Evolutionary conservation across 202 grass and related monocot genomes (phyloP), one percentile per base, ranked within the genome.

Genomic region (Musa balbisiana): DNA sequence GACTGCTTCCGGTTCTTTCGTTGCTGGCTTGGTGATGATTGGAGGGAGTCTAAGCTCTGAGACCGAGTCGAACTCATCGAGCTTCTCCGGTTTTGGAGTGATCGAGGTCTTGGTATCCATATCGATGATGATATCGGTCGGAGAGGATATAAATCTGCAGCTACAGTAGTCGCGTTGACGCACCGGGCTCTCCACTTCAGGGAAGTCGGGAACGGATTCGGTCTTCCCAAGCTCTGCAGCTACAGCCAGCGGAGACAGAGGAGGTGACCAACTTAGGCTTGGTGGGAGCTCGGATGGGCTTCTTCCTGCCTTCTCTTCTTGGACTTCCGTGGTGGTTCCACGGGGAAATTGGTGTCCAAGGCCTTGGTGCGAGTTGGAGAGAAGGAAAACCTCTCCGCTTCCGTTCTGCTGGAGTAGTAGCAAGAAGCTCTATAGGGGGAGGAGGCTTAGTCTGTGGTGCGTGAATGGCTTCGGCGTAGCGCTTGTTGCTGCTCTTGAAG

Each of bases 361-460:
- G 54, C 54, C 79, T 69, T 71, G 15, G 76, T 62, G 62, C 87
- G 66, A 69, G 79, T 64, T 27, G 66, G 16, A 33, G 43, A 69
- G 63, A 12, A 33, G 72, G 49, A 72, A 1, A 25, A 55, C 67
- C 59, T 64, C 51, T 64, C 72, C 4, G 65, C 79, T 29, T 85
- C 53, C 1, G 74, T 74, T n/a, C 79, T 24, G 73, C 78, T 86
- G 71, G 84, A 77, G 76, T 80, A 86, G 75, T 98, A 94, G 64
- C 86, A 98, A 0, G 94, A 98, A 52, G 83, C 69, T 82, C 94
- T 85, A 72, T 89, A 83, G 50, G 77, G 77, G 59, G 49, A 86
- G 68, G 33, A 74, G 33, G 33, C 25, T 33, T 16, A 9, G 62
- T 65, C 25, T 13, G 66, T 55, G 76, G 80, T 9, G 77, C 0